Evolutionary conservation across 2,329 filamentous ascomycete species (phyloP), one percentile per base, ranked within the genome.

Genomic region (Capronia coronata): DNA sequence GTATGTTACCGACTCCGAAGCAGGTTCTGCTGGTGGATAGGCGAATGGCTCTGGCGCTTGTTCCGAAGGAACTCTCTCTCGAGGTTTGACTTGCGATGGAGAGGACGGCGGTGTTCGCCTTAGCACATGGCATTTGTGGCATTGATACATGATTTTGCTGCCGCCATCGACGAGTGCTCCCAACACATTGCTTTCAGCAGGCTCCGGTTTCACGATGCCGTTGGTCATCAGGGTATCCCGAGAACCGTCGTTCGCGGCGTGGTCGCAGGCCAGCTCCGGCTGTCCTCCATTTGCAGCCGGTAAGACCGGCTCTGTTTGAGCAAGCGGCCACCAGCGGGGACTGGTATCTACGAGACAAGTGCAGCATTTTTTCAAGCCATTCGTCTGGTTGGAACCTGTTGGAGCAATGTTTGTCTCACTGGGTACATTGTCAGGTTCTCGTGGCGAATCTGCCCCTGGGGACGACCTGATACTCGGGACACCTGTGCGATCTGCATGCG

Each of bases 101-200:
- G 57, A 56, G 2, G 60, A 48, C 22, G 57, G 57, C 2, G 63
- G 57, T 59, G 55, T 52, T 43, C 54, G 40, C 51, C 73, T 49
- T 75, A 75, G 23, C 69, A 75, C 57, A 71, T 77, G 74, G 55
- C 86, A 90, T 65, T 87, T 86, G 67, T 90, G 86, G 61, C 86
- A 90, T 65, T 88, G 83, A 56, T 80, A 84, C 54, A 75, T 76
- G 23, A 76, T 18, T 16, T 51, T 43, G 7, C 59, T 44, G 14
- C 56, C 43, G 32, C 54, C 52, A 59, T 66, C 60, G 56, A 60
- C 49, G 60, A 52, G 50, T 13, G 34, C 50, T 21, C 48, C 51
- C 8, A 62, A 53, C n/a, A 55, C 38, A 16, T 57, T 45, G 34
- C 16, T 54, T 42, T 46, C 59, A 37, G 47, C 63, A 59, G 40